Base-by-base conservation (phyloP, 192 early-diverging fungal species). In the Backusella psychrophila region DNA sequence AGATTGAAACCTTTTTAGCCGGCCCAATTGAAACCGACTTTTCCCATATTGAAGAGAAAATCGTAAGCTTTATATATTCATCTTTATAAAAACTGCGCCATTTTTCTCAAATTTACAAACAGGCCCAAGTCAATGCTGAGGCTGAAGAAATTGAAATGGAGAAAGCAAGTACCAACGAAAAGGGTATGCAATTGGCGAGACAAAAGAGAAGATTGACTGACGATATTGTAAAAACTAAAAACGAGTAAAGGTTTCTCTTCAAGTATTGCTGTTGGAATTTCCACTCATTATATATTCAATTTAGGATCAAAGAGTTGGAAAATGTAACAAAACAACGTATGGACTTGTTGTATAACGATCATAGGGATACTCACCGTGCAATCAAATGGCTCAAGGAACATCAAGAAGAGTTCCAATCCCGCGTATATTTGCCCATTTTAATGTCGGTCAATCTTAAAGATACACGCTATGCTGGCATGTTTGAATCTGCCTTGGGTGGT, bases 401-500 rank as follows among this genome's bases (percentile, higher is more conserved):
- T 74, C 82, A 83, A 23, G 42, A 79, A 12, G 9, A 78, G 75
- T 97, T 98, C 66, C 66, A 85, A 65, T 88, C 90, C 68, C 84
- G 84, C 14, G 90, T 98, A 8, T 93, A 89, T 82, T 87, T 89
- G 15, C 97, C 96, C 0, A 78, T 92, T 1, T 86, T 88, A 34
- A 68, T 97, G 29, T 91, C 93, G 68, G 83, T 96, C 12, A 90
- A 93, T 36, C 80, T 94, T 23, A 91, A 85, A 29, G 86, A 96
- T 75, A 73, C 83, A 35, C 76, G 74, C 6, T 91, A 89, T 75
- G 91, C 92, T 1, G 71, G 78, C 33, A 84, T 90, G n/a, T 72
- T 98, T 14, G 97, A 98, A 71, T 74, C 83, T 2, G 70, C 44
- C 0, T 67, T 88, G 0, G 79, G 85, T 65, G 82, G 82, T 85